These are phyloP conservation scores for Penicillium verhagenii DNA, from an alignment of 495 filamentous ascomycete genomes.

Conservation along the genomic window DNA sequence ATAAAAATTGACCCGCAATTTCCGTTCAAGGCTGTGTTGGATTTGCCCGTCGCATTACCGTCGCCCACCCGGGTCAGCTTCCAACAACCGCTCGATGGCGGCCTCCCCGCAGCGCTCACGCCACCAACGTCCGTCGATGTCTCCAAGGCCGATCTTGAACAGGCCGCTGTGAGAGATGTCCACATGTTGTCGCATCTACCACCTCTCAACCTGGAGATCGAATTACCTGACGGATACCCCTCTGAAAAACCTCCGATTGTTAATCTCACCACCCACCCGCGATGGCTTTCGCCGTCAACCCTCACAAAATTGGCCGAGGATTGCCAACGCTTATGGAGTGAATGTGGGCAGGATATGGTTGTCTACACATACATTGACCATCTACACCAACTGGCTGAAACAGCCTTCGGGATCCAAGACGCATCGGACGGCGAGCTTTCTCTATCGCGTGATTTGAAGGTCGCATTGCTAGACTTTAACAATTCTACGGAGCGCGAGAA, in stretches of 20 bases:
- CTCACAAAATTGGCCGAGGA: slow-evolving; percentile 61
- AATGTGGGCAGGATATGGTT: slow-evolving; percentile 71
- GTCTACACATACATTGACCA: slow-evolving; percentile 86
- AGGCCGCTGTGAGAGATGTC: slow-evolving; percentile 41
- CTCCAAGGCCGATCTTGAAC: slow-evolving; percentile 24
- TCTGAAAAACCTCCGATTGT: slow-evolving; percentile 62
- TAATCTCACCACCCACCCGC: slow-evolving; percentile 60
- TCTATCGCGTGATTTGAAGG: slow-evolving; percentile 57
- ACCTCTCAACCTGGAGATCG: slow-evolving; percentile 64
- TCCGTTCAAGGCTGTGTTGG: slow-evolving; percentile 64
- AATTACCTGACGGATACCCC: slow-evolving; percentile 76
- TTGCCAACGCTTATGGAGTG: slow-evolving; percentile 71
- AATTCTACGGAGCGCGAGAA: slow-evolving; percentile 65
- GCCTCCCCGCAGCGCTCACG: slow-evolving; percentile 36
- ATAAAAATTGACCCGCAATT: slow-evolving; percentile 56
- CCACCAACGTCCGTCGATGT: slow-evolving; percentile 48
- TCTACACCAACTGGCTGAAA: slow-evolving; percentile 75
- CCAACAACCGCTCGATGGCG: slow-evolving; percentile 49
- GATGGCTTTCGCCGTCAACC: slow-evolving; percentile 66
- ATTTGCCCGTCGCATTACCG: slow-evolving; percentile 69
- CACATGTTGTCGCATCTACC: slow-evolving; percentile 75
- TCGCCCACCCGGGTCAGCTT: slow-evolving; percentile 70
- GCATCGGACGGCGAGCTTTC: slow-evolving; percentile 41
- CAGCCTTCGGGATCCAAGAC: slow-evolving; percentile 69
- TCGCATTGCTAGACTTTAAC: slow-evolving; percentile 76